Percentiles rank a stretch among this genome's conserved stretches.
Evolutionary conservation across 768 basidiomycete species (phyloP).

Genomic region (Daedalea quercina): DNA sequence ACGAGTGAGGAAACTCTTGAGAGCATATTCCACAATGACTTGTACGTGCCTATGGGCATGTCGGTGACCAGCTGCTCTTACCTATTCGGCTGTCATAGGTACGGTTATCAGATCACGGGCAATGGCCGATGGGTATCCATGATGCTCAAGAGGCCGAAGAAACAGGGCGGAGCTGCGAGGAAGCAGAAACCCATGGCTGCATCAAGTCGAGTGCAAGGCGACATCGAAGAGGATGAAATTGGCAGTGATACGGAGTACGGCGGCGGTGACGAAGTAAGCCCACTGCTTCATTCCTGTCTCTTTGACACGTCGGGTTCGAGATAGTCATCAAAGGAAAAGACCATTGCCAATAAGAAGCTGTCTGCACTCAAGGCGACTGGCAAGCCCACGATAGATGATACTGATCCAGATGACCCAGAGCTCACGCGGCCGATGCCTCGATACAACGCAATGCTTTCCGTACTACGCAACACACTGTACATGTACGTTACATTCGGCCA

Average conservation of each 20-base stretch:
- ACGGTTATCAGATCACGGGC: constrained; percentile 68
- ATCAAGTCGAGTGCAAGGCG: constrained; percentile 9
- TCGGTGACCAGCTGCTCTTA: background rate
- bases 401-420: constrained; percentile 59
- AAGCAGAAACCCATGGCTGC: constrained; percentile 25
- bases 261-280: constrained; percentile 13
- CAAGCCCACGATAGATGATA: constrained; percentile 23
- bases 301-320: too few relatives aligned
- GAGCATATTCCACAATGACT: constrained; percentile 82
- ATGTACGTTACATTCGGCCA: constrained; percentile 44
- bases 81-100: constrained; percentile 34
- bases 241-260: constrained; percentile 13
- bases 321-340: background rate
- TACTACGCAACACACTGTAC: constrained; percentile 78
- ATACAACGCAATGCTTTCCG: constrained; percentile 86
- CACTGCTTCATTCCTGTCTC: background rate
- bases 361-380: background rate
- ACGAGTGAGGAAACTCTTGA: constrained; percentile 77
- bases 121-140: constrained; percentile 78
- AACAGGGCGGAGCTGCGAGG: constrained; percentile 40
- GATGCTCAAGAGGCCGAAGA: constrained; percentile 61
- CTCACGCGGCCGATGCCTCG: constrained; percentile 57
- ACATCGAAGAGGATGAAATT: constrained; percentile 14
- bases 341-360: background rate
- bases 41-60: constrained; percentile 42